A percentile compares a stretch with the other conserved stretches of the same genome.
phyloP scores from a whole-genome alignment of 352 stramenopile genomes.

The Phytopythium delawarense region DNA sequence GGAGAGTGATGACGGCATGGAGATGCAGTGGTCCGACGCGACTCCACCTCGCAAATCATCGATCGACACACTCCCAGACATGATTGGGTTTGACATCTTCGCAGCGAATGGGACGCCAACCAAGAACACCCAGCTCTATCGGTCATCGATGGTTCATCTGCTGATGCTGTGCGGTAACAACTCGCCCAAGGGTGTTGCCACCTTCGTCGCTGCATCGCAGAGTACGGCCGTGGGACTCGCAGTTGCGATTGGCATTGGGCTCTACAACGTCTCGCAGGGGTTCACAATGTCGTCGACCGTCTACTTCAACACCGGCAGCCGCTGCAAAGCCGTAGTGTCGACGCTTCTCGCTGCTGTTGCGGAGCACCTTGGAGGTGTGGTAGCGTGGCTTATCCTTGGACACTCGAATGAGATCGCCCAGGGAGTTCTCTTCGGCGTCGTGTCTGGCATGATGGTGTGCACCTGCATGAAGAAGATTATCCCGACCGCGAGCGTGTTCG shows the following conservation, averaged over 20 bases:
- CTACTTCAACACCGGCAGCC: constrained; percentile 95
- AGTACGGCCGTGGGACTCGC: constrained; percentile 89
- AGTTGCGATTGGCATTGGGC: constrained; percentile 92
- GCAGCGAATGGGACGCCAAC: neutral
- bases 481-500: constrained; percentile 89
- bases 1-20: constrained; percentile 26
- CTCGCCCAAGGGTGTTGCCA: constrained; percentile 95
- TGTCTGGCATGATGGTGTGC: constrained; percentile 93
- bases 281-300: constrained; percentile 93
- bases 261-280: constrained; percentile 97
- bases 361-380: constrained; percentile 82
- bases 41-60: constrained; percentile 6
- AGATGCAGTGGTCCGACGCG: constrained; percentile 18
- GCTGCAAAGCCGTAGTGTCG: constrained; percentile 92
- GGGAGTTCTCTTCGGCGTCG: constrained; percentile 89
- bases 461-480: constrained; percentile 90
- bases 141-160: constrained; percentile 88
- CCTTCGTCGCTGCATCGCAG: constrained; percentile 89
- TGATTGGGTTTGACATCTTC: neutral
- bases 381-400: constrained; percentile 85
- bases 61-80: constrained; percentile 24
- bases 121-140: constrained; percentile 37
- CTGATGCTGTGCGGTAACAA: constrained; percentile 93
- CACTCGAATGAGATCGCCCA: constrained; percentile 71
- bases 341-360: constrained; percentile 84